These are phyloP conservation scores for Zopfochytrium polystomum DNA, from an alignment of 371 early-diverging fungal genomes.

Conservation along the genomic window DNA sequence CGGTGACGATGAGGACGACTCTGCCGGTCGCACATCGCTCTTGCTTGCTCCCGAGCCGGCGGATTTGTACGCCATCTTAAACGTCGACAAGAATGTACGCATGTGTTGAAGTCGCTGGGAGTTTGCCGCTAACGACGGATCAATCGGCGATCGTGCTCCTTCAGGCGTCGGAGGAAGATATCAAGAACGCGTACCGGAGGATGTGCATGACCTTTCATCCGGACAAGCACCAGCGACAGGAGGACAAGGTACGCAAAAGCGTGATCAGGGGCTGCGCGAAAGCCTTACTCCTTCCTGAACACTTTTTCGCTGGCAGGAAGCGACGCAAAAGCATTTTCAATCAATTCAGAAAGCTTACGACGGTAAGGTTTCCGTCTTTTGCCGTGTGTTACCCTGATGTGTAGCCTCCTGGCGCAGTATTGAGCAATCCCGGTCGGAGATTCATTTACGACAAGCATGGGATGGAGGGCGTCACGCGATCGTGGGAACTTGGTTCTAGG, in stretches of 20 bases:
- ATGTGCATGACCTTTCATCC: constrained; percentile 86
- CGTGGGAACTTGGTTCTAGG: constrained; percentile 73
- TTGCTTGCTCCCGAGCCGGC: constrained; percentile 15
- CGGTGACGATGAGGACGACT: too few species aligned
- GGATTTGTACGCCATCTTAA: constrained; percentile 82
- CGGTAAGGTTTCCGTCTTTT: constrained; percentile 44
- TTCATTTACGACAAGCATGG: constrained; percentile 92
- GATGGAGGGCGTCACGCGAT: constrained; percentile 71
- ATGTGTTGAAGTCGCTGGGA: not conserved
- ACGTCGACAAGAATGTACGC: constrained; percentile 71
- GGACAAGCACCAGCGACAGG: constrained; percentile 66
- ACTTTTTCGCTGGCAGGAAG: constrained; percentile 28
- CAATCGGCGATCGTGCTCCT: not conserved
- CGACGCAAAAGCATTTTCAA: constrained; percentile 77
- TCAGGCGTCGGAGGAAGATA: constrained; percentile 79
- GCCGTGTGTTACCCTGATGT: constrained; percentile 2
- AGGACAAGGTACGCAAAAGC: constrained; percentile 29
- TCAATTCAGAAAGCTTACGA: constrained; percentile 84
- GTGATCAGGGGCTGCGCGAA: not conserved
- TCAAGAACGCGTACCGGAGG: constrained; percentile 78
- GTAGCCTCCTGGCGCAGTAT: constrained; percentile 48
- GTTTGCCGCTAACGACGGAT: too few species aligned
- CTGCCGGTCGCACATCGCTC: too few species aligned
- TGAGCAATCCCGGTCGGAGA: constrained; percentile 76
- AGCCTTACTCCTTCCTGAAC: constrained; percentile 16